phyloP scores from a whole-genome alignment of 208 protist genomes.

The Zelonia costaricensis region DNA sequence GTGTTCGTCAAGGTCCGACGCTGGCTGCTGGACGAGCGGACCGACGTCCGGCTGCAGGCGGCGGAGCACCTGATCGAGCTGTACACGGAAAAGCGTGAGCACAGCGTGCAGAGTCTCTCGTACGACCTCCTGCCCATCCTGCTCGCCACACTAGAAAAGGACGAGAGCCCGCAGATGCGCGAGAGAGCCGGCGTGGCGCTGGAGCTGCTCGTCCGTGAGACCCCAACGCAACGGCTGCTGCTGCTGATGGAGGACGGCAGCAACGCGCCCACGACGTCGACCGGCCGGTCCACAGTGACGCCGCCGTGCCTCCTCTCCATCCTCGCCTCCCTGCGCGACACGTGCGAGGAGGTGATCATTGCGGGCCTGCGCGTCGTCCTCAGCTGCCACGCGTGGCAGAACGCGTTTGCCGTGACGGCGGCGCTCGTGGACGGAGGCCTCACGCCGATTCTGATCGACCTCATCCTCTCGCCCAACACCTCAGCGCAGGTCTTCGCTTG shows the following conservation, averaged over 20 bases:
- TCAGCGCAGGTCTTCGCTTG: slow-evolving; percentile 60
- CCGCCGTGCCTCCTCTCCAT: slow-evolving; percentile 28
- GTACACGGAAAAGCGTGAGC: slow-evolving; percentile 71
- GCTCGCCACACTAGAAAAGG: slow-evolving; percentile 52
- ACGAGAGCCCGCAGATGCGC: slow-evolving; percentile 65
- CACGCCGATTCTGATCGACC: slow-evolving; percentile 35
- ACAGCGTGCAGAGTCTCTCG: slow-evolving; percentile 50
- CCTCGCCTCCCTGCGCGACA: slow-evolving; percentile 49
- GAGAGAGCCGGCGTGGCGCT: slow-evolving; percentile 63
- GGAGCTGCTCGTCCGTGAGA: slow-evolving; percentile 61
- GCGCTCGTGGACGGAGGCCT: slow-evolving; percentile 46
- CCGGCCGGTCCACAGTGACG: not conserved
- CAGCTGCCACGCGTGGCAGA: slow-evolving; percentile 60
- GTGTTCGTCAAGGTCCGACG: slow-evolving; percentile 71
- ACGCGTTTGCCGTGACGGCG: slow-evolving; percentile 55
- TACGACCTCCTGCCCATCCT: slow-evolving; percentile 62
- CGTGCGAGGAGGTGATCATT: slow-evolving; percentile 54
- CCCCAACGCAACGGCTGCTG: slow-evolving; percentile 43
- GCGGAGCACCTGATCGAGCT: slow-evolving; percentile 67
- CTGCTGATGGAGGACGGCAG: slow-evolving; percentile 12
- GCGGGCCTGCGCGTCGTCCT: slow-evolving; percentile 60
- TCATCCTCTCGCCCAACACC: slow-evolving; percentile 38
- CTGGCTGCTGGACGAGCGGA: slow-evolving; percentile 65
- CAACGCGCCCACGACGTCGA: not conserved
- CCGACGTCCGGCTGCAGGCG: slow-evolving; percentile 56